These are phyloP conservation scores for Butyriboletus loyo DNA, from an alignment of 768 basidiomycete species.

Conservation along the genomic window DNA sequence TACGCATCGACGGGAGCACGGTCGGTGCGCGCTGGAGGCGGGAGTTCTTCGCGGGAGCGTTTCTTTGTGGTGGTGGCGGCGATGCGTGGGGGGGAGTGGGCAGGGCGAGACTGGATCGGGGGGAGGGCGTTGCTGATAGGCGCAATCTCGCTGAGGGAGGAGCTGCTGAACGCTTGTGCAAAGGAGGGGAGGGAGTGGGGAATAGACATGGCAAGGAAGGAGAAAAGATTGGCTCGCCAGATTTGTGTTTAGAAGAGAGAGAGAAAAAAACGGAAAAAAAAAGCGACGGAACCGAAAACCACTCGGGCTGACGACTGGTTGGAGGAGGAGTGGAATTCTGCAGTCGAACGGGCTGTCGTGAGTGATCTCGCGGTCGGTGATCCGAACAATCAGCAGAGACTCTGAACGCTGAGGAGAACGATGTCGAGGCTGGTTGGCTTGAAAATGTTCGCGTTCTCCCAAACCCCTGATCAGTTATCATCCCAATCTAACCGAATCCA, in stretches of 20 bases:
- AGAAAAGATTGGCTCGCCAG: not conserved
- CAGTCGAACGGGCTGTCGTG: not conserved
- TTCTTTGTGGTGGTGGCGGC: constrained; percentile 35
- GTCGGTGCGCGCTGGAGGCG: constrained; percentile 21
- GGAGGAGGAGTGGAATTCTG: not conserved
- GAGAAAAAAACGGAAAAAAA: not conserved
- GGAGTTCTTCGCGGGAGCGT: constrained; percentile 43
- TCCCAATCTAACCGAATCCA: not conserved
- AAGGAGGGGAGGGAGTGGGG: constrained; percentile 75
- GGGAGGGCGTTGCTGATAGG: constrained; percentile 57
- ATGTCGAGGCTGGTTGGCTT: not conserved
- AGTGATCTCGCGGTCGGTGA: not conserved
- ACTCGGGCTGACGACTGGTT: not conserved
- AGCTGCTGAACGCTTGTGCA: constrained; percentile 66
- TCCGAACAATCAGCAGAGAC: not conserved
- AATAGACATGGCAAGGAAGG: constrained; percentile 37
- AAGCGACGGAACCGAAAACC: constrained; percentile 18
- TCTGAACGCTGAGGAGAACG: too few relatives aligned
- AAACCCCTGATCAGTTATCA: not conserved
- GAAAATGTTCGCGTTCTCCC: not conserved
- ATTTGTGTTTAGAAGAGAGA: not conserved
- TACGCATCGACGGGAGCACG: constrained; percentile 39
- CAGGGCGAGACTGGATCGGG: constrained; percentile 50
- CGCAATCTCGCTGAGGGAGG: constrained; percentile 50
- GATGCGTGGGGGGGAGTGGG: constrained; percentile 25